Conservation (phyloP, 2,329 filamentous ascomycete genomes). For the Hypocrella siamensis region DNA sequence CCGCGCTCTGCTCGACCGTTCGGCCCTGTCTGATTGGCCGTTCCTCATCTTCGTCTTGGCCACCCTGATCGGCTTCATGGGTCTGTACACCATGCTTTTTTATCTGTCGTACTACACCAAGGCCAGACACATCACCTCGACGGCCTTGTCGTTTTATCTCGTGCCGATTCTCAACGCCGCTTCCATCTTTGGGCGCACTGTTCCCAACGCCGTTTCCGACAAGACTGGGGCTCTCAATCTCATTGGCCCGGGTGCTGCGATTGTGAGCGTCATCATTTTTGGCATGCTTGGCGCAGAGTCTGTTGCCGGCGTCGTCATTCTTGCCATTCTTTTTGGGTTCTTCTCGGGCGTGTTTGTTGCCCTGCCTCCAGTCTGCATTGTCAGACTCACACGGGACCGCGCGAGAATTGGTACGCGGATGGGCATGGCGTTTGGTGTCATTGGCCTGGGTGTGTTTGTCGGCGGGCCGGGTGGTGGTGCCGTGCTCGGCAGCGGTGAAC, state of each 20-base stretch:
- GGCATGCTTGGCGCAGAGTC: no score
- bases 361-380: constrained; percentile 40
- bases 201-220: no score
- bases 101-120: constrained; percentile 15
- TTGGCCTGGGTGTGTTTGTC: no score
- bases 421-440: constrained; percentile 48
- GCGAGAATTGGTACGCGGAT: constrained; percentile 38
- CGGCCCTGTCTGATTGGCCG: constrained; percentile 9
- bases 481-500: no score
- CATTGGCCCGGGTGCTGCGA: no score
- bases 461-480: no score
- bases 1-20: constrained; percentile 3
- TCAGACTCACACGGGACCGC: constrained; percentile 32
- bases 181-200: no score
- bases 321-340: constrained; percentile 48
- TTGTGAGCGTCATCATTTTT: no score
- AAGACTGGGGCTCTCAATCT: no score
- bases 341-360: constrained; percentile 47
- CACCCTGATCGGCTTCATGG: constrained; percentile 21
- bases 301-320: constrained; percentile 30
- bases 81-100: constrained; percentile 21
- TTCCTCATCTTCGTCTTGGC: constrained; percentile 9
- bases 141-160: constrained; percentile 23
- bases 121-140: constrained; percentile 3
- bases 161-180: constrained; percentile 28